phyloP scores from a whole-genome alignment of 345 rosid genomes.

The Hypericum perforatum region DNA sequence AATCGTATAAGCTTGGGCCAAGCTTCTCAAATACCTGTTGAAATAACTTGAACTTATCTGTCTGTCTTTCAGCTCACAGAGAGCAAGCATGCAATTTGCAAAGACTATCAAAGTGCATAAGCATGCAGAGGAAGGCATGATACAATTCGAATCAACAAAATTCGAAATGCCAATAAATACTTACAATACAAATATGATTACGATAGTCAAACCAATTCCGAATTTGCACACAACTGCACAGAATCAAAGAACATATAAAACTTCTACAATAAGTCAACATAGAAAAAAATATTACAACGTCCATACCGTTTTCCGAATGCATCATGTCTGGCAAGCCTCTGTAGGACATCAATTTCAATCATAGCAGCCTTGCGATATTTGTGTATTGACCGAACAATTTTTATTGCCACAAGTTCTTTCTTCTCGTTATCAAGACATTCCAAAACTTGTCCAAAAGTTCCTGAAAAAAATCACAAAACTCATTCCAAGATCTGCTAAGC shows the following conservation, averaged over 20 bases:
- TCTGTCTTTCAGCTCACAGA: conserved; percentile 1
- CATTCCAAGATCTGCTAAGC: no score
- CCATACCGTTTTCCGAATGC: conserved; percentile 15
- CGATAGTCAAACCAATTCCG: conserved; percentile 2
- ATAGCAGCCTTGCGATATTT: conserved; percentile 27
- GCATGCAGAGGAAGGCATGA: no score
- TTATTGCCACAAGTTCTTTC: conserved; percentile 19
- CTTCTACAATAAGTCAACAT: not conserved
- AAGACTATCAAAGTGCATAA: no score
- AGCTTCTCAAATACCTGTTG: conserved; percentile 10
- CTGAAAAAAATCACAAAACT: not conserved
- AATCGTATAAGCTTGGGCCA: conserved; percentile 11
- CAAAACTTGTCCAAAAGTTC: conserved; percentile 23
- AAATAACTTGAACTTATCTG: conserved; percentile 6
- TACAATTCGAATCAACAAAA: no score
- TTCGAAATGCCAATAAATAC: not conserved
- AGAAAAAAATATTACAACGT: not conserved
- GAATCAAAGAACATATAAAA: not conserved
- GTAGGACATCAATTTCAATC: conserved; percentile 25
- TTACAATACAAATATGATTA: conserved; percentile 1
- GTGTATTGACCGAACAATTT: conserved; percentile 22
- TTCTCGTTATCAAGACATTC: conserved; percentile 22
- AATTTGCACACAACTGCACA: conserved; percentile 3
- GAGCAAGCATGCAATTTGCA: no score
- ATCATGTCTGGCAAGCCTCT: conserved; percentile 22